A percentile compares a stretch with the other conserved stretches of the same genome.
These are phyloP conservation scores for Arbutus unedo DNA, from an alignment of 148 eudicot species.

Conservation along the genomic window DNA sequence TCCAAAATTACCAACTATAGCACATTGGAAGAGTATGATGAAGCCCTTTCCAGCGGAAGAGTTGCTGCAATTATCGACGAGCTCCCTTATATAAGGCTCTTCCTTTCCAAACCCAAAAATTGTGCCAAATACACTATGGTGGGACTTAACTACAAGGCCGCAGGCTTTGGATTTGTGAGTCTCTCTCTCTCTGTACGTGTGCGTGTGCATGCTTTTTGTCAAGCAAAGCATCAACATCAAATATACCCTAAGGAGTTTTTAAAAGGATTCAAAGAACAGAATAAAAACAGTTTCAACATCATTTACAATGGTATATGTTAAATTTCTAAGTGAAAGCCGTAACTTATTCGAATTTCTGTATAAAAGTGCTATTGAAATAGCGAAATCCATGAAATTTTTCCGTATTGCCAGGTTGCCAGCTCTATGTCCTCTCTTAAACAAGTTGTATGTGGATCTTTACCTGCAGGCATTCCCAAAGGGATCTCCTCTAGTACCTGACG, in stretches of 20 bases:
- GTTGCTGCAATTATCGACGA: constrained; percentile 36
- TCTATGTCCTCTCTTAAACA: not conserved
- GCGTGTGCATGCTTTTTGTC: too few species aligned
- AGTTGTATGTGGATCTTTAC: not conserved
- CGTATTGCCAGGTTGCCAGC: not conserved
- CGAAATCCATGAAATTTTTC: too few species aligned
- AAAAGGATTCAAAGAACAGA: not conserved
- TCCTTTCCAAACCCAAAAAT: constrained; percentile 19
- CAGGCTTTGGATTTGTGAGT: constrained; percentile 48
- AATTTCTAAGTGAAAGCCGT: too few species aligned
- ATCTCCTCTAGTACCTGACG: constrained; percentile 43
- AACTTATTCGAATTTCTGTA: too few species aligned
- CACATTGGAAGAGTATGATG: constrained; percentile 26
- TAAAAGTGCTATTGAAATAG: too few species aligned
- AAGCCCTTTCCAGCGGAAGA: constrained; percentile 41
- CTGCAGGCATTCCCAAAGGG: constrained; percentile 37
- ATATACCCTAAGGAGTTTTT: not conserved
- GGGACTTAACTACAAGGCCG: constrained; percentile 23
- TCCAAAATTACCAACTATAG: constrained; percentile 25
- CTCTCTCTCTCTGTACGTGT: not conserved
- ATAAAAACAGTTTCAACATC: not conserved
- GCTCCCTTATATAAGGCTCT: constrained; percentile 30
- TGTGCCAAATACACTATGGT: constrained; percentile 32
- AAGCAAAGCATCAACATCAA: not conserved
- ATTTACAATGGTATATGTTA: too few species aligned